phyloP scores from a whole-genome alignment of 768 basidiomycete species.

The Basidioascus undulatus region DNA sequence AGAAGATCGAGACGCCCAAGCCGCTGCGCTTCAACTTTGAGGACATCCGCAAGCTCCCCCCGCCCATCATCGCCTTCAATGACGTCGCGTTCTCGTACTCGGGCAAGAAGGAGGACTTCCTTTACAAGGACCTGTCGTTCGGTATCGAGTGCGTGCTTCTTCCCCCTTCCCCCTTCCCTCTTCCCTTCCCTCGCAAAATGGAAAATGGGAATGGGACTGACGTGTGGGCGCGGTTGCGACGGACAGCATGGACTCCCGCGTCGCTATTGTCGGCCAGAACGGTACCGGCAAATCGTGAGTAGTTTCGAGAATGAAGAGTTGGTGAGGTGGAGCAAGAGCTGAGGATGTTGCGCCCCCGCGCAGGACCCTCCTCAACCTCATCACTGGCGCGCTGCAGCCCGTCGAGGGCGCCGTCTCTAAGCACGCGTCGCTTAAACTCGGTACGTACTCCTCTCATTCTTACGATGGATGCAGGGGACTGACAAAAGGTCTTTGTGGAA shows the following conservation, averaged over 20 bases:
- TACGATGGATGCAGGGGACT: too few species aligned
- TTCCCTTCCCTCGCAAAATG: too few species aligned
- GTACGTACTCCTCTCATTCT: slow-evolving; percentile 14
- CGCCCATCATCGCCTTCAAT: slow-evolving; percentile 91
- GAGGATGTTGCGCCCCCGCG: too few species aligned
- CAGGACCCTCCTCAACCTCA: slow-evolving; percentile 67
- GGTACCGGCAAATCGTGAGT: slow-evolving; percentile 91
- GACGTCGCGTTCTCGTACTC: slow-evolving; percentile 89
- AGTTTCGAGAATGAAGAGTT: too few species aligned
- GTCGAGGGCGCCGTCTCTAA: slow-evolving; percentile 66
- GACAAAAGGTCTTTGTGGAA: too few species aligned
- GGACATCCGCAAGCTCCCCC: slow-evolving; percentile 74
- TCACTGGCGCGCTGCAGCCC: slow-evolving; percentile 60
- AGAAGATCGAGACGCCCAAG: slow-evolving; percentile 55
- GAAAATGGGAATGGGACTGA: too few species aligned
- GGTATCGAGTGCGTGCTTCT: slow-evolving; percentile 62
- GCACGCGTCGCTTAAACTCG: slow-evolving; percentile 72
- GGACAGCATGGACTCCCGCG: slow-evolving; percentile 66
- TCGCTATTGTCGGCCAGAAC: slow-evolving; percentile 90
- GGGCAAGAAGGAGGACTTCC: slow-evolving; percentile 60
- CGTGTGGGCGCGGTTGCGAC: too few species aligned
- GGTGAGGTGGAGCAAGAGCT: too few species aligned
- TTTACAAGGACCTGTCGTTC: slow-evolving; percentile 75
- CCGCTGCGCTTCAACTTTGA: slow-evolving; percentile 86
- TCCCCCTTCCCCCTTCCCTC: too few species aligned